Evolutionary conservation across 2,329 filamentous ascomycete genomes (phyloP).

Genomic region (Neophaeococcomyces aloes): DNA sequence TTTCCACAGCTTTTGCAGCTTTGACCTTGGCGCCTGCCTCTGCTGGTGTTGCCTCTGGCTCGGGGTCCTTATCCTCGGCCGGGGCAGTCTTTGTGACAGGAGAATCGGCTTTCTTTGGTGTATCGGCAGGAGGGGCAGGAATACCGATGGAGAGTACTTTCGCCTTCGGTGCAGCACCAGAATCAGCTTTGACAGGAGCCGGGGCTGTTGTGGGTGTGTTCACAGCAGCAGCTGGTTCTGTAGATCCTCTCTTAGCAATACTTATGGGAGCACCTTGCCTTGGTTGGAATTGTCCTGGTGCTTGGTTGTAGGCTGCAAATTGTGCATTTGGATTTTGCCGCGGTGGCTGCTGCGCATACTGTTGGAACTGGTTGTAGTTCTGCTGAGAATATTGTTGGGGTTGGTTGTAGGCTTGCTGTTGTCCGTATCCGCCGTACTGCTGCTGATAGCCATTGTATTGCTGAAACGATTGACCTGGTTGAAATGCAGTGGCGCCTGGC

Average conservation of each 20-base stretch:
- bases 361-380: conserved; percentile 38
- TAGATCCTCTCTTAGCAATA: conserved; percentile 31
- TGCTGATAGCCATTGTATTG: conserved; percentile 46
- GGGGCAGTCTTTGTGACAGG: conserved; percentile 39
- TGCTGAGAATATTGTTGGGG: conserved; percentile 50
- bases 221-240: conserved; percentile 32
- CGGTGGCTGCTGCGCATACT: conserved; percentile 26
- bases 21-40: conserved; percentile 70
- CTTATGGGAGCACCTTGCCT: conserved; percentile 36
- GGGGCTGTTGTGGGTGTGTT: conserved; percentile 29
- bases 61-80: conserved; percentile 40
- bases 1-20: conserved; percentile 82
- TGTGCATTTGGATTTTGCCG: conserved; percentile 42
- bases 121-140: conserved; percentile 26
- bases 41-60: conserved; percentile 34
- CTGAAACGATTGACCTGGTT: conserved; percentile 59
- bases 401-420: conserved; percentile 43
- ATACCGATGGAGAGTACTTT: conserved; percentile 66
- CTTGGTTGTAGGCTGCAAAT: conserved; percentile 34
- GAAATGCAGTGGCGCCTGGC: conserved; percentile 59
- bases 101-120: conserved; percentile 34
- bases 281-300: conserved; percentile 30
- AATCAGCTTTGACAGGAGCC: conserved; percentile 11
- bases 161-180: conserved; percentile 40
- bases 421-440: conserved; percentile 28